Base-by-base conservation (phyloP, 208 protist species). In the Dictyostelium gargantuum region DNA sequence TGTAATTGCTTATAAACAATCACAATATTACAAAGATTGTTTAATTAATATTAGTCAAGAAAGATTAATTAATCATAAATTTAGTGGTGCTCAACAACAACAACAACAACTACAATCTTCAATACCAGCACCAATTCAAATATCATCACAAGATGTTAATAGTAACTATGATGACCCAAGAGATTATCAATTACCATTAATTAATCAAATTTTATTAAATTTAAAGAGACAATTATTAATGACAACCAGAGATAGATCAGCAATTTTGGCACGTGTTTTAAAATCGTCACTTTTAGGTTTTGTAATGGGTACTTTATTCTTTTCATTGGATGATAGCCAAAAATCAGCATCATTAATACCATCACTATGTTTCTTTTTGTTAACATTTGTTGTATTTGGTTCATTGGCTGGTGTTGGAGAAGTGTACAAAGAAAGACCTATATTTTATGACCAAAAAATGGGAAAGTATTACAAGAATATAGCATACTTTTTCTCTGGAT, bases 381-480 rank as follows among this genome's bases (percentile, higher is more conserved):
- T 89, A 15, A 89, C 70, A 17, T 89, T 89, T 89, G 70, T 79
- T 8, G 82, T 89, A 11, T 89, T 89, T 79, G 82, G 82, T 21
- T 79, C 68, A 68, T 42, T 89, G 11, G 66, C 82, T n/a, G 82
- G 82, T 79, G 82, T 92, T 21, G 58, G 50, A 40, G 52, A 84
- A 77, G 48, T 84, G 0, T 92, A 85, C 42, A 2, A 42, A 32
- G 86, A 92, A 54, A 70, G 86, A 92, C 75, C 75, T 1, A 40
- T 84, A 6, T 92, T 52, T 23, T 92, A 92, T 54, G 61, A 84
- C 13, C 86, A 92, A 63, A 50, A 40, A 54, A 17, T 32, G 6
- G 32, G 82, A 1, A 82, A 79, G 68, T 92, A 92, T 44, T 92
- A 92, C 15, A 46, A 38, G 17, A 15, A 1, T 35, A 29, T 76